phyloP scores from a whole-genome alignment of 306 rosid genomes.

The Mimosa pudica region DNA sequence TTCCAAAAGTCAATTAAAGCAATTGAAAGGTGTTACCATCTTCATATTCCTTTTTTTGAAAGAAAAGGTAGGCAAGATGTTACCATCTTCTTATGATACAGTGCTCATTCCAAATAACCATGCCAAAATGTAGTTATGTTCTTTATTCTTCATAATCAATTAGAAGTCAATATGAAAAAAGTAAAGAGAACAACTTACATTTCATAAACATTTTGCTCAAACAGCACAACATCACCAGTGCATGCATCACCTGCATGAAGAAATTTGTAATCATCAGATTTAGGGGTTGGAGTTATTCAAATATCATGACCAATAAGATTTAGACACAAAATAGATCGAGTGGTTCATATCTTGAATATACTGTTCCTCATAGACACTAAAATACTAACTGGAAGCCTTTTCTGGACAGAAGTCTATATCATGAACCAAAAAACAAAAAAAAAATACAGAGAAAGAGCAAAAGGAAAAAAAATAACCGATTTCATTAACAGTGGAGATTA shows the following conservation, averaged over 20 bases:
- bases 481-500: too few relatives aligned
- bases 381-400: too few relatives aligned
- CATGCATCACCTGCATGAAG: slow-evolving; percentile 88
- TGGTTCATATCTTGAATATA: too few relatives aligned
- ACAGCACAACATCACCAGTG: slow-evolving; percentile 84
- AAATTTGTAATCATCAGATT: slow-evolving; percentile 1
- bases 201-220: slow-evolving; percentile 87
- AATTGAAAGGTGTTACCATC: slow-evolving; percentile 10
- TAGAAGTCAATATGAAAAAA: slow-evolving; percentile 11
- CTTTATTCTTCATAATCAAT: slow-evolving; percentile 12
- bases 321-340: too few relatives aligned
- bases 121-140: slow-evolving; percentile 13
- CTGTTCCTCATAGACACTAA: too few relatives aligned
- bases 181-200: slow-evolving; percentile 53
- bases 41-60: too few relatives aligned
- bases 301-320: too few relatives aligned
- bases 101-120: neutral
- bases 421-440: too few relatives aligned
- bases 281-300: too few relatives aligned
- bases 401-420: too few relatives aligned
- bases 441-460: too few relatives aligned
- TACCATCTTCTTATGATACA: neutral
- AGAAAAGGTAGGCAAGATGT: neutral
- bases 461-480: too few relatives aligned
- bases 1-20: neutral